Percentiles rank a stretch among this genome's conserved stretches.
phyloP scores from a whole-genome alignment of 306 rosid genomes.

The Malus asiatica region DNA sequence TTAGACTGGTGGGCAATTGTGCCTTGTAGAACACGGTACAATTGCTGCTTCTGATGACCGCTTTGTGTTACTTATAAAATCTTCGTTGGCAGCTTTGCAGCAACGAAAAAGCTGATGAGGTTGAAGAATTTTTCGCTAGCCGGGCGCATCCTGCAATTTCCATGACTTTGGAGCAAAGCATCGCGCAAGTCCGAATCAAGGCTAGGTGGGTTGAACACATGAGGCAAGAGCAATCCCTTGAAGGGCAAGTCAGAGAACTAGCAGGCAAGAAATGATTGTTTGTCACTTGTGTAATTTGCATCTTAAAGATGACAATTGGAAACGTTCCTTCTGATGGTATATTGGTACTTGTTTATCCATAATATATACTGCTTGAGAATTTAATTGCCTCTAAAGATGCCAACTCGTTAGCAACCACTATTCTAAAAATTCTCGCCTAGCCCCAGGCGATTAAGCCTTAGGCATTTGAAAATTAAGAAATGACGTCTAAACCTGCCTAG shows the following conservation, averaged over 20 bases:
- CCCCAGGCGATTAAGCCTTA: too few species aligned
- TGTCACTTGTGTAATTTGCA: not conserved
- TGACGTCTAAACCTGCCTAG: accelerated
- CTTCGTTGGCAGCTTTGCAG: constrained; percentile 36
- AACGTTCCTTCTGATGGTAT: too few species aligned
- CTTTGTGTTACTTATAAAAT: not conserved
- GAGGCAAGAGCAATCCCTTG: constrained; percentile 37
- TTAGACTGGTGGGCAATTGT: not conserved
- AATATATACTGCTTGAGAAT: not conserved
- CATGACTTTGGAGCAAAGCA: constrained; percentile 40
- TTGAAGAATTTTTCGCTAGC: constrained; percentile 38
- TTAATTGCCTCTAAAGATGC: not conserved
- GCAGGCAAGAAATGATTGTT: constrained; percentile 14
- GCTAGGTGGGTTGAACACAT: constrained; percentile 49
- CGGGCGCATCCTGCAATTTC: constrained; percentile 29
- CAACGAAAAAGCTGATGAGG: constrained; percentile 47
- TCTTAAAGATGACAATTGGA: not conserved
- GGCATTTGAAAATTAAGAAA: too few species aligned
- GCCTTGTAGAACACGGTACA: not conserved
- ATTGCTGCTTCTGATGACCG: not conserved
- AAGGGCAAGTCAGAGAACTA: constrained; percentile 28
- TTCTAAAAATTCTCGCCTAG: too few species aligned
- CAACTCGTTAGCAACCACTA: too few species aligned
- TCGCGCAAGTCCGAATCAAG: constrained; percentile 51
- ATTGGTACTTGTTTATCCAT: too few species aligned